Conservation (phyloP, 179 eudicot species). For the Spinacia oleracea region DNA sequence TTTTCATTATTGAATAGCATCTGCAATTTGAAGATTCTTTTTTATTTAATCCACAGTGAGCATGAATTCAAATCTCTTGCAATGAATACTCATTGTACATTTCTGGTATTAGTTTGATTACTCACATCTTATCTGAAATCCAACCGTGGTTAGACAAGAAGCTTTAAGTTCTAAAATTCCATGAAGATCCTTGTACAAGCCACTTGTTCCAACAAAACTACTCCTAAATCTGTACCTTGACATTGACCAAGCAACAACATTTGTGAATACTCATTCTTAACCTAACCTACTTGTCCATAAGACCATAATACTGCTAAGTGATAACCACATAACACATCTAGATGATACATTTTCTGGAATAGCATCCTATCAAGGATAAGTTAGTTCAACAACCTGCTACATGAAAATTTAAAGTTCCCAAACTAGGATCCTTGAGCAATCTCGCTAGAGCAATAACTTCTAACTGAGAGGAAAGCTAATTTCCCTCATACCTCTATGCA, state of each 20-base stretch:
- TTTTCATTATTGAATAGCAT: not conserved
- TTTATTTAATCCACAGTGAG: not conserved
- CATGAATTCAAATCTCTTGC: not conserved
- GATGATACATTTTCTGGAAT: not conserved
- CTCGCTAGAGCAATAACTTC: not conserved
- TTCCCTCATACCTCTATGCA: not conserved
- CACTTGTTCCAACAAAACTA: not conserved
- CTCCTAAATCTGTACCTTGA: not conserved
- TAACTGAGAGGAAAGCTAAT: not conserved
- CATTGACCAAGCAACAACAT: not conserved
- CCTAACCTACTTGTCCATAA: not conserved
- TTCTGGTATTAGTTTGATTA: not conserved
- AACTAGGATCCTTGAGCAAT: not conserved
- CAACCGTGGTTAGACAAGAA: not conserved
- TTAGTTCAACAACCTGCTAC: not conserved
- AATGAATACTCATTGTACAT: not conserved
- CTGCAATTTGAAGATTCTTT: not conserved
- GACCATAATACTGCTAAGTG: not conserved
- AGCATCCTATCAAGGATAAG: not conserved
- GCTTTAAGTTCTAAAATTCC: not conserved
- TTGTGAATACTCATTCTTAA: too few species aligned
- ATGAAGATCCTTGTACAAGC: not conserved
- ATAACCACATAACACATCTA: not conserved
- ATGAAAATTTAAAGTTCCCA: not conserved
- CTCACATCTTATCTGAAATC: not conserved